These are phyloP conservation scores for Coniella lustricola DNA, from an alignment of 2,329 filamentous ascomycete genomes.

Conservation along the genomic window DNA sequence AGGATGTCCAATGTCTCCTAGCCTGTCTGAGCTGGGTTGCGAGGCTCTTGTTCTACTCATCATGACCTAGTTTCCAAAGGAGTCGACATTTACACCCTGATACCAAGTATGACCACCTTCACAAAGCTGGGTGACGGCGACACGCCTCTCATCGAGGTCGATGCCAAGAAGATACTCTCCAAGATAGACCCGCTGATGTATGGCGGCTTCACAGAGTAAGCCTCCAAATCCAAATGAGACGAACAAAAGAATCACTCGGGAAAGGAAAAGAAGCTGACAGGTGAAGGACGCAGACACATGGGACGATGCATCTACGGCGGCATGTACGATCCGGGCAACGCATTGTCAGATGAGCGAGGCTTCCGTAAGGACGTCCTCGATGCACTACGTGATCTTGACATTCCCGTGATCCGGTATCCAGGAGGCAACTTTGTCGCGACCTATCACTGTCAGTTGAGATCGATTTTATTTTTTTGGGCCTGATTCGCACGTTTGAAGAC, in stretches of 20 bases:
- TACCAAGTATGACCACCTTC: slow-evolving; percentile 61
- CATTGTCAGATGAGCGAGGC: slow-evolving; percentile 65
- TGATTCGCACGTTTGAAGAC: too few relatives aligned
- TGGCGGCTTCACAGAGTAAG: slow-evolving; percentile 77
- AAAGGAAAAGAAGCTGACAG: background rate
- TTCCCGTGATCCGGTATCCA: slow-evolving; percentile 73
- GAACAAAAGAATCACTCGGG: background rate
- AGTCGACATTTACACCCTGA: too few relatives aligned
- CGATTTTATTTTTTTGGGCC: too few relatives aligned
- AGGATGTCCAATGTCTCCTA: background rate
- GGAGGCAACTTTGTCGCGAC: slow-evolving; percentile 81
- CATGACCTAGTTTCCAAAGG: too few relatives aligned
- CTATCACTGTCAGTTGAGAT: slow-evolving; percentile 63
- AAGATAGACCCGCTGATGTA: slow-evolving; percentile 77
- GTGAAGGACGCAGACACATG: slow-evolving; percentile 58
- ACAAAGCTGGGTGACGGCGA: slow-evolving; percentile 58
- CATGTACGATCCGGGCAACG: slow-evolving; percentile 71
- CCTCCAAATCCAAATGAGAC: slow-evolving; percentile 3
- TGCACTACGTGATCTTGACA: slow-evolving; percentile 64
- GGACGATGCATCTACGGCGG: slow-evolving; percentile 83
- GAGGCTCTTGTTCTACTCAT: background rate
- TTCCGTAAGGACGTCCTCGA: slow-evolving; percentile 74
- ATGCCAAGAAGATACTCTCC: slow-evolving; percentile 57
- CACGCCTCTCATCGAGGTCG: slow-evolving; percentile 57
- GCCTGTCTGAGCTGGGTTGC: background rate